A percentile compares a stretch with the other conserved stretches of the same genome.
Conservation (phyloP, 805 yeast genomes). For the Kluyveromyces dobzhanskii region DNA sequence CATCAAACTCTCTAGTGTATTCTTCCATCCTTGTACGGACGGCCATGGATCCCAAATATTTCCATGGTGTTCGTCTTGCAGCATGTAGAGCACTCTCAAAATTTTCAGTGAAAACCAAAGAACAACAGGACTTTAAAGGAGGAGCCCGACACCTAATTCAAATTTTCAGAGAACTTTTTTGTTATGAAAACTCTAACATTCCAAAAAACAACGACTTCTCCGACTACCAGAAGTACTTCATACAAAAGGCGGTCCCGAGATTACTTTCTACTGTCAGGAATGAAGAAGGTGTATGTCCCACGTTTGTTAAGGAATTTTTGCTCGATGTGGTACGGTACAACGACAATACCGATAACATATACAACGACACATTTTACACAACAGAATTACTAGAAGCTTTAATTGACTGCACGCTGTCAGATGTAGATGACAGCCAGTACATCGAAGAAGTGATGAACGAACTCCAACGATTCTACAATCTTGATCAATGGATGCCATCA, state of each 20-base stretch:
- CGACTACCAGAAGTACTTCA: constrained; percentile 56
- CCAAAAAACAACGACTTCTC: constrained; percentile 80
- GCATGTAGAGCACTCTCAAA: constrained; percentile 75
- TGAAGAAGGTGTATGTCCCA: constrained; percentile 53
- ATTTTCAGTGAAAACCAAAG: constrained; percentile 40
- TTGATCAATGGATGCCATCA: constrained; percentile 85
- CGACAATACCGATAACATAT: constrained; percentile 74
- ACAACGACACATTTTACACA: constrained; percentile 63
- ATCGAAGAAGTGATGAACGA: constrained; percentile 49
- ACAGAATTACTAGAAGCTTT: constrained; percentile 49
- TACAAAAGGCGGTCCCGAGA: constrained; percentile 60
- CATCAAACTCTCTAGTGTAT: constrained; percentile 52
- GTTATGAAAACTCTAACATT: constrained; percentile 56
- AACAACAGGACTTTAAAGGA: constrained; percentile 17
- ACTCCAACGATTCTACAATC: constrained; percentile 61
- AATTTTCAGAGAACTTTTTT: constrained; percentile 61
- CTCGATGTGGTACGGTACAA: constrained; percentile 71
- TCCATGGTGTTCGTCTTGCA: constrained; percentile 78
- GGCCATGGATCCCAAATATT: constrained; percentile 73
- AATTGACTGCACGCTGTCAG: constrained; percentile 32
- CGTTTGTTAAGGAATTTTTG: constrained; percentile 51
- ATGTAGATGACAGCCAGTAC: constrained; percentile 32
- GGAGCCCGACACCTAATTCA: constrained; percentile 68
- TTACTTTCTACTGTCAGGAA: constrained; percentile 56
- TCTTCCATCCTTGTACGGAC: constrained; percentile 76